These are phyloP conservation scores for Trichoderma polysporum DNA, from an alignment of 2,329 filamentous ascomycete species.

Conservation along the genomic window DNA sequence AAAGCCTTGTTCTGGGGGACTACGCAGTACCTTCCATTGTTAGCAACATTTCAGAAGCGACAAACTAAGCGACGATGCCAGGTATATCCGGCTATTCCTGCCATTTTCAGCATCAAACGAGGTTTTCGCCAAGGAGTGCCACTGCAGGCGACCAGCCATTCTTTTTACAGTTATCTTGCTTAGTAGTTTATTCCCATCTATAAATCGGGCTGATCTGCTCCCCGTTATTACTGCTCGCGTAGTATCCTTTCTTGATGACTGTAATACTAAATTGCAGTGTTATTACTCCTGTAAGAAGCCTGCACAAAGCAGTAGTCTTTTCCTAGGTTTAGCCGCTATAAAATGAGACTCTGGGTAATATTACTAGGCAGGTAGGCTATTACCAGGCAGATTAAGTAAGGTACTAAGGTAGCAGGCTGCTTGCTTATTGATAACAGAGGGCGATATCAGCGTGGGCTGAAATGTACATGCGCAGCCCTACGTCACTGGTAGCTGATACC, in stretches of 20 bases:
- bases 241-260: neutral
- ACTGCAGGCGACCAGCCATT: neutral
- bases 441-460: neutral
- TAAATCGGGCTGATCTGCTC: neutral
- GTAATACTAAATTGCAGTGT: no score
- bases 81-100: neutral
- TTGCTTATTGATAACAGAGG: conserved; percentile 1
- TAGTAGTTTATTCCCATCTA: no score
- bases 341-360: no score
- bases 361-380: no score
- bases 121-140: neutral
- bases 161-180: neutral
- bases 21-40: neutral
- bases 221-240: neutral
- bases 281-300: no score
- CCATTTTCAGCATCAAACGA: neutral
- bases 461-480: neutral
- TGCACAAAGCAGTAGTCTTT: no score
- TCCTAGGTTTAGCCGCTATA: no score
- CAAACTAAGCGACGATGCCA: neutral
- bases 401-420: neutral
- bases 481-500: conserved; percentile 12
- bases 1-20: neutral
- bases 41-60: neutral
- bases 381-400: no score